phyloP scores from a whole-genome alignment of 2,329 filamentous ascomycete species.

The Botryotinia convoluta region DNA sequence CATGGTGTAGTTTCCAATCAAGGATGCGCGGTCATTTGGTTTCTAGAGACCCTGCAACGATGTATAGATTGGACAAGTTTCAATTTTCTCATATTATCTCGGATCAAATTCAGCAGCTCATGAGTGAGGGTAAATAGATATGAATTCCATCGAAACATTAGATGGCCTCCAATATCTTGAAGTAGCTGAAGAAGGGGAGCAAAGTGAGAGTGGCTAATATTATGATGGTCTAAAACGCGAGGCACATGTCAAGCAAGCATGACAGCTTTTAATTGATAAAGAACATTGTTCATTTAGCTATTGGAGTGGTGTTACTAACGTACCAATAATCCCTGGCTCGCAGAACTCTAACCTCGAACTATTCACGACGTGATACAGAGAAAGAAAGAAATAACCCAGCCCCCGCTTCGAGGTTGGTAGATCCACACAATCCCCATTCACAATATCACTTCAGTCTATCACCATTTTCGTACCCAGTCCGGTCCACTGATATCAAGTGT shows the following conservation, averaged over 20 bases:
- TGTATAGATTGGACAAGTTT: too few relatives aligned
- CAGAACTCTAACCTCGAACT: background rate
- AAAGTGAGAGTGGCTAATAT: background rate
- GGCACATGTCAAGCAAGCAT: background rate
- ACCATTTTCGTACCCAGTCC: background rate
- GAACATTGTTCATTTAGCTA: background rate
- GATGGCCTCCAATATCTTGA: background rate
- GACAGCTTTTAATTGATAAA: background rate
- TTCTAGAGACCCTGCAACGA: background rate
- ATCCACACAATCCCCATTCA: background rate
- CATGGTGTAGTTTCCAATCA: background rate
- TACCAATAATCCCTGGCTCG: background rate
- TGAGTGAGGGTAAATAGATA: background rate
- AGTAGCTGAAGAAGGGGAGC: background rate
- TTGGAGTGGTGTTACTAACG: background rate
- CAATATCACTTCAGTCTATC: background rate
- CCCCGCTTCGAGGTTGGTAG: background rate
- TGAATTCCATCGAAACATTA: background rate
- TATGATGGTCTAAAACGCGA: background rate
- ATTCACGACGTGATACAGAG: too few relatives aligned
- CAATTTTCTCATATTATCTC: background rate
- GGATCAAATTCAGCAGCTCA: rapidly evolving
- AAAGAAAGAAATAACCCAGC: background rate
- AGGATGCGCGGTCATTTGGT: background rate
- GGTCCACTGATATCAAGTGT: background rate